phyloP scores from a whole-genome alignment of 2,329 filamentous ascomycete genomes.

The Ophiostoma angusticollis region DNA sequence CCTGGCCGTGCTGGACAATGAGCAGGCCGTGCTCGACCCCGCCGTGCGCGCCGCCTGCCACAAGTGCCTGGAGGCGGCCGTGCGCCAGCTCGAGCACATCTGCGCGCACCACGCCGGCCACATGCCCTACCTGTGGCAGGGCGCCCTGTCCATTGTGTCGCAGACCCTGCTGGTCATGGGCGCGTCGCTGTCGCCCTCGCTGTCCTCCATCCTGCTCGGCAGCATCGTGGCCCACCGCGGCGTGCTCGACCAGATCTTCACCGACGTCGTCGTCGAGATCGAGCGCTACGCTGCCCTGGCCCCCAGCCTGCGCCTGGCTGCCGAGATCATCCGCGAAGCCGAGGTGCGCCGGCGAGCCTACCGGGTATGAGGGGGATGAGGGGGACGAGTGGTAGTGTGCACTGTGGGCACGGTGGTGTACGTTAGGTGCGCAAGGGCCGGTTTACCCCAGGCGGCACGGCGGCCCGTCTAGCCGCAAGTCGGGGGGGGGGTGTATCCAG shows the following conservation, averaged over 20 bases:
- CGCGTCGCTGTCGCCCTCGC: slow-evolving; percentile 64
- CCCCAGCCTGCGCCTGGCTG: slow-evolving; percentile 61
- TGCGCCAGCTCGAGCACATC: slow-evolving; percentile 69
- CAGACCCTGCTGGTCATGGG: slow-evolving; percentile 76
- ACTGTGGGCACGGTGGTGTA: too few species aligned
- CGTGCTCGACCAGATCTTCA: slow-evolving; percentile 63
- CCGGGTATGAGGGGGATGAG: slow-evolving; percentile 27
- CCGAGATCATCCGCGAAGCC: slow-evolving; percentile 70
- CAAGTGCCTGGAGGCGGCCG: slow-evolving; percentile 68
- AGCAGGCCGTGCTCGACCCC: slow-evolving; percentile 57
- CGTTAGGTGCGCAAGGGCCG: too few species aligned
- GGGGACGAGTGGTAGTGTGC: too few species aligned
- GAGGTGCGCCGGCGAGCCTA: slow-evolving; percentile 56
- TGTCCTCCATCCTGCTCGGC: slow-evolving; percentile 52
- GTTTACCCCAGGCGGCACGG: too few species aligned
- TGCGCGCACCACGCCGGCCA: slow-evolving; percentile 69
- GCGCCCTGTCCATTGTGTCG: slow-evolving; percentile 68
- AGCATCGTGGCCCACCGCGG: slow-evolving; percentile 42
- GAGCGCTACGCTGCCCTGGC: slow-evolving; percentile 62
- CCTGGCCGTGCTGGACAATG: slow-evolving; percentile 65
- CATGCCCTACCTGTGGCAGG: slow-evolving; percentile 78
- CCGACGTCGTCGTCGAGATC: slow-evolving; percentile 63
- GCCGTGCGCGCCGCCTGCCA: slow-evolving; percentile 65
- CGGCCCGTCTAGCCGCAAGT: too few species aligned
- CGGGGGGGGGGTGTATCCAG: too few species aligned